Evolutionary conservation across 1,139 yeast species (phyloP), one percentile per base, ranked within the genome.

Genomic region (Sugiyamaella xylanicola): DNA sequence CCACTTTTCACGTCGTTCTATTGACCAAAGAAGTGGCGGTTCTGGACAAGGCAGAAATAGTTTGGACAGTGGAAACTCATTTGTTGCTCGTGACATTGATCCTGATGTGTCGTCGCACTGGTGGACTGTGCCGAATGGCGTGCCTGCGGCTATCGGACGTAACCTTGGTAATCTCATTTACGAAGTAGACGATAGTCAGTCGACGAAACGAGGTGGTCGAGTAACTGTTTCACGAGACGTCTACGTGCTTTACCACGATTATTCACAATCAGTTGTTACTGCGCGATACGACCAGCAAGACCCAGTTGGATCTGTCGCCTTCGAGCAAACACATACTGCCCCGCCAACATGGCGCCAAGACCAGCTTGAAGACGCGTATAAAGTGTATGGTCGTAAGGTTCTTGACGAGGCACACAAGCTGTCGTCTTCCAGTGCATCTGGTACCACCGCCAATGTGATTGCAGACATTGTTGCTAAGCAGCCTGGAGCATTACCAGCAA

Each of bases 191-290:
- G 81, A 83, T 20, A 74, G 79, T 56, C 68, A 72, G 17, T 72
- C 85, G 13, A 64, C 65, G 15, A 87, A 86, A 66, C 81, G 96
- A 62, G 83, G 83, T 11, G 82, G 82, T 21, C 58, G 67, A 36
- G 74, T 80, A 46, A 71, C 83, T 50, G 72, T 77, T 4, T 77
- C 81, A 58, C 78, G 86, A 56, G 93, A 87, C 61, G 84, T 86
- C 63, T 90, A 89, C 68, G 77, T 91, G 16, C 71, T 91, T 47
- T 87, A 85, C 68, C 83, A 81, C 59, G 95, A 88, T 67, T 83
- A 86, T 62, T 81, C 93, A 1, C 91, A 87, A 65, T 75, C 86
- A 16, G 71, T 80, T 0, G 72, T 87, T 61, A 66, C 74, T 2
- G 74, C 83, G 7, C 77, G 79, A 45, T 89, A 76, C 65, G 85